Conservation (phyloP, 2,329 filamentous ascomycete genomes). For the Triangularia verruculosa region DNA sequence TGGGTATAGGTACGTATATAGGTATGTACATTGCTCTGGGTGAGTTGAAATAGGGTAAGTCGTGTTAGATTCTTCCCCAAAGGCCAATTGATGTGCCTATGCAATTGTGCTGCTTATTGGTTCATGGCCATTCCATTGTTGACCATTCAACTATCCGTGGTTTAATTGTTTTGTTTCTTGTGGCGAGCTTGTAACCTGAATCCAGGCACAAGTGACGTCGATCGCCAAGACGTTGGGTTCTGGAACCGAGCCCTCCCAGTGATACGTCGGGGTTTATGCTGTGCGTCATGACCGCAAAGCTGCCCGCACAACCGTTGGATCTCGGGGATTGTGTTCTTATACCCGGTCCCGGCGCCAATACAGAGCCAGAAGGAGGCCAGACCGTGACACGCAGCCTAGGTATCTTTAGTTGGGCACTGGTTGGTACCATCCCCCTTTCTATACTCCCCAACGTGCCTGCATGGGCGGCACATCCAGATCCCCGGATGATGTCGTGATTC, state of each 20-base stretch:
- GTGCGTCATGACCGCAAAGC: conserved; percentile 2
- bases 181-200: not conserved
- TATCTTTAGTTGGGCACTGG: not conserved
- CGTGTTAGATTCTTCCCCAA: not conserved
- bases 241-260: conserved; percentile 3
- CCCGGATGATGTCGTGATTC: not conserved
- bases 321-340: not conserved
- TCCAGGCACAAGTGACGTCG: conserved; percentile 7
- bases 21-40: too few relatives aligned
- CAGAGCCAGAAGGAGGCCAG: not conserved
- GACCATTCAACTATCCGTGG: not conserved
- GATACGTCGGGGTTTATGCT: not conserved
- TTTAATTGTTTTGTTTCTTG: not conserved
- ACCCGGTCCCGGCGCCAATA: not conserved
- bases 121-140: not conserved
- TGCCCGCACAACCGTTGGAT: not conserved
- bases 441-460: not conserved
- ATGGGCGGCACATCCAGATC: not conserved
- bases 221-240: conserved; percentile 5
- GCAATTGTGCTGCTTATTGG: not conserved
- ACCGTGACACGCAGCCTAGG: too few relatives aligned
- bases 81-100: not conserved
- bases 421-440: not conserved
- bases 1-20: too few relatives aligned
- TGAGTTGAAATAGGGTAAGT: not conserved